Evolutionary conservation across 2,329 filamentous ascomycete genomes (phyloP), one percentile per base, ranked within the genome.

Genomic region (Pseudonectria buxi): DNA sequence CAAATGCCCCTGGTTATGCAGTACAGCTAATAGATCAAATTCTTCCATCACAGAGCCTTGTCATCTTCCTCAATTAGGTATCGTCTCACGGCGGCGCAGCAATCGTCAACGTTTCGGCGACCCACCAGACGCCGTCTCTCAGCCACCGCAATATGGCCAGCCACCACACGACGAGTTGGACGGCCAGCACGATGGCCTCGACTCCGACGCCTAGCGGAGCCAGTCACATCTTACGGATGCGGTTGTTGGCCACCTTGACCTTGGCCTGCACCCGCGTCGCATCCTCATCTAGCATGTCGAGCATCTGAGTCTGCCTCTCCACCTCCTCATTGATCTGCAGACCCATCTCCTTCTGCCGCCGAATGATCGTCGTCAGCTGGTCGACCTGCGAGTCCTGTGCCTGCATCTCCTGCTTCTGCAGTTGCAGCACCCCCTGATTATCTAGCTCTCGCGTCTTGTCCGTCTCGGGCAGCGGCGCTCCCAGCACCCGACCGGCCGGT

Each of bases 311-410:
- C 64, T 90, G 84, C 46, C 76, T 61, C 35, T 78, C 73, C 37
- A 89, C 70, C 64, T 90, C 86, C 32, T 80, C 74, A 44, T 85
- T 74, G 52, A 92, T 89, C 37, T 78, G 72, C 30, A 86, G 65
- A 1, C 85, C 85, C 74, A 90, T 85, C 60, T 88, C 81, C 53
- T 76, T 81, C 65, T 90, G 82, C 39, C 82, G 67, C 31, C 78
- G 67, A 30, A 90, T 80, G 31, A 86, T 80, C 45, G 76, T 77
- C 2, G 75, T 71, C 36, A 92, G 63, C 47, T 77, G 69, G 13
- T 83, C 72, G 3, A 92, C 73, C 48, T 85, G 81, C 49, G 80
- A 58, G 46, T 92, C 86, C 53, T 94, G 86, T 45, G 84, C 78
- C 35, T 70, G 55, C 69, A 90, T 86, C 57, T 86, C 76, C 52